Percentiles rank a stretch among this genome's conserved stretches.
phyloP scores from a whole-genome alignment of 495 filamentous ascomycete genomes.

The Diplogelasinospora grovesii region DNA sequence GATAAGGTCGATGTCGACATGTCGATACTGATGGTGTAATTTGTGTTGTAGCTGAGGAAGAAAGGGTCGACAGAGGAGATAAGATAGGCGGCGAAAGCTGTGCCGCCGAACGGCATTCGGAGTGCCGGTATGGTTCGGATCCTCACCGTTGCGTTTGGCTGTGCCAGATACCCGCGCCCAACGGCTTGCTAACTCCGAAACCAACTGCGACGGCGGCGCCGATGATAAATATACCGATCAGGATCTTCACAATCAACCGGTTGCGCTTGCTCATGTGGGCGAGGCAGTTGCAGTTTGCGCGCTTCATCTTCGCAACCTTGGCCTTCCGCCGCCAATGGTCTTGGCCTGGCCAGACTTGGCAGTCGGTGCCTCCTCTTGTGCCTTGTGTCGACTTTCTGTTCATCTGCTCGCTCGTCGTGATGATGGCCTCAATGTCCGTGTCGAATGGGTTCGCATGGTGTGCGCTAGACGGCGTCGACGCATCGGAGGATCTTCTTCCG shows the following conservation, averaged over 20 bases:
- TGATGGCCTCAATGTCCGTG: conserved; percentile 42
- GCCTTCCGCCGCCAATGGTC: conserved; percentile 45
- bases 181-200: conserved; percentile 44
- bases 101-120: background rate
- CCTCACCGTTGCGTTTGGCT: conserved; percentile 25
- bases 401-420: conserved; percentile 23
- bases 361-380: conserved; percentile 30
- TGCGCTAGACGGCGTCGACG: conserved; percentile 32
- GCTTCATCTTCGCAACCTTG: conserved; percentile 38
- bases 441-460: conserved; percentile 37
- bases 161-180: conserved; percentile 40
- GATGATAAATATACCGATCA: conserved; percentile 37
- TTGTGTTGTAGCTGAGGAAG: background rate
- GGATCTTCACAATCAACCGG: conserved; percentile 36
- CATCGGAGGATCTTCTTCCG: conserved; percentile 22
- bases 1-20: background rate
- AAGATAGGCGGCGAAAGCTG: background rate
- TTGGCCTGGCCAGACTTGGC: conserved; percentile 45
- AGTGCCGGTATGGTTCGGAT: background rate
- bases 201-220: conserved; percentile 42
- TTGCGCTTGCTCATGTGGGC: conserved; percentile 41
- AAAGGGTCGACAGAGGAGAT: background rate
- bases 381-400: conserved; percentile 27
- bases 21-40: background rate
- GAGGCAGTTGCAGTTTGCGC: conserved; percentile 37